phyloP scores from a whole-genome alignment of 2,329 filamentous ascomycete species.

The Bipolaris oryzae region DNA sequence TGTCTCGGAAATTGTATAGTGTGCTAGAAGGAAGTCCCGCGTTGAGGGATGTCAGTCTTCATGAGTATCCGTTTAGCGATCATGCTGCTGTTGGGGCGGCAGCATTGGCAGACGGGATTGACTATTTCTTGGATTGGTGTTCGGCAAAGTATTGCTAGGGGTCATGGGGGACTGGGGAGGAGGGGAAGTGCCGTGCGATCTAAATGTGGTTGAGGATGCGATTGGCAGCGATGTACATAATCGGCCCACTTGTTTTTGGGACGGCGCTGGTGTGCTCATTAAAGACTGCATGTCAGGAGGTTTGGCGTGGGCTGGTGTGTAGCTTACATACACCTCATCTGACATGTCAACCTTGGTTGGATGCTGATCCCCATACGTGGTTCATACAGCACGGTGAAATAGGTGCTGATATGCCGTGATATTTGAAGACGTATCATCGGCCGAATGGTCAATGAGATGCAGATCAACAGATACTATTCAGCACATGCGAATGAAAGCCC shows the following conservation, averaged over 20 bases:
- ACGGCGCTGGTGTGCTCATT: background rate
- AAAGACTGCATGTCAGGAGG: background rate
- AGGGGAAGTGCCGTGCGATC: background rate
- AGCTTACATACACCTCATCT: background rate
- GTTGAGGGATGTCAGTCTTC: constrained; percentile 36
- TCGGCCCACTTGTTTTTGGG: constrained; percentile 3
- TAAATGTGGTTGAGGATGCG: background rate
- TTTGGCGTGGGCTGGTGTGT: background rate
- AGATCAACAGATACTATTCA: background rate
- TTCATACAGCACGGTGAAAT: background rate
- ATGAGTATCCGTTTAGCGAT: constrained; percentile 41
- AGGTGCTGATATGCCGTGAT: background rate
- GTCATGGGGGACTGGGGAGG: background rate
- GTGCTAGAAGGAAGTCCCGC: constrained; percentile 26
- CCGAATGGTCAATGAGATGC: background rate
- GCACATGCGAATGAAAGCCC: background rate
- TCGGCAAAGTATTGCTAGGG: constrained; percentile 3
- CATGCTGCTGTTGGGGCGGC: constrained; percentile 39
- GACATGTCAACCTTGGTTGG: background rate
- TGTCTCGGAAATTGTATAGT: constrained; percentile 32
- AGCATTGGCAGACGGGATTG: constrained; percentile 40
- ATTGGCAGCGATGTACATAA: background rate
- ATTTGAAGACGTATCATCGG: background rate
- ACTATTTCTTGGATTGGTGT: constrained; percentile 43
- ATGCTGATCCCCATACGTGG: background rate